Conservation (phyloP, 352 stramenopile genomes). For the Pythium dissimile region DNA sequence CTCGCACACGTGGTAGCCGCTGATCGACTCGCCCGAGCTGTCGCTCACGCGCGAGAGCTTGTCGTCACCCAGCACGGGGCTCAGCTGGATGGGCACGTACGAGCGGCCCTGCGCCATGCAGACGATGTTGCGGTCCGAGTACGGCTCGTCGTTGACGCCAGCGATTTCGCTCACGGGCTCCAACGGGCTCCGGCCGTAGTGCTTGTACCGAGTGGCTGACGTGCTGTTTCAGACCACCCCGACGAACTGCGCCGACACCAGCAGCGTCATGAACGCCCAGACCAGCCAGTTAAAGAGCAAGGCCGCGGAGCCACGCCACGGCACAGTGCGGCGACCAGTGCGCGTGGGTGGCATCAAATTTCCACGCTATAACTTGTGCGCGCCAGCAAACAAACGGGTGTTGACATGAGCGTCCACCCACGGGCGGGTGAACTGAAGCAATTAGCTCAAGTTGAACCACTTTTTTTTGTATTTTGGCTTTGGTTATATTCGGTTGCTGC, state of each 20-base stretch:
- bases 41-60: constrained; percentile 14
- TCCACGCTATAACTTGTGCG: no score
- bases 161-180: background rate
- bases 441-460: no score
- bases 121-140: constrained; percentile 14
- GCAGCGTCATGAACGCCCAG: background rate
- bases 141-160: constrained; percentile 17
- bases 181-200: background rate
- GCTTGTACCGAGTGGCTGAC: background rate
- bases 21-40: constrained; percentile 10
- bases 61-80: constrained; percentile 12
- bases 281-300: constrained; percentile 1
- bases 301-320: no score
- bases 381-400: no score
- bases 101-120: constrained; percentile 10
- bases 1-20: constrained; percentile 26
- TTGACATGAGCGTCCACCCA: no score
- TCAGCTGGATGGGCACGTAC: constrained; percentile 3
- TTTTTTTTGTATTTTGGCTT: no score
- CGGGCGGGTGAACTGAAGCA: no score
- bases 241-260: constrained; percentile 9
- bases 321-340: no score
- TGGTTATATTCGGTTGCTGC: no score
- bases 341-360: no score
- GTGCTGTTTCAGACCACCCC: background rate